Base-by-base conservation (phyloP, 805 yeast species). In the Candida rishiriensis region DNA sequence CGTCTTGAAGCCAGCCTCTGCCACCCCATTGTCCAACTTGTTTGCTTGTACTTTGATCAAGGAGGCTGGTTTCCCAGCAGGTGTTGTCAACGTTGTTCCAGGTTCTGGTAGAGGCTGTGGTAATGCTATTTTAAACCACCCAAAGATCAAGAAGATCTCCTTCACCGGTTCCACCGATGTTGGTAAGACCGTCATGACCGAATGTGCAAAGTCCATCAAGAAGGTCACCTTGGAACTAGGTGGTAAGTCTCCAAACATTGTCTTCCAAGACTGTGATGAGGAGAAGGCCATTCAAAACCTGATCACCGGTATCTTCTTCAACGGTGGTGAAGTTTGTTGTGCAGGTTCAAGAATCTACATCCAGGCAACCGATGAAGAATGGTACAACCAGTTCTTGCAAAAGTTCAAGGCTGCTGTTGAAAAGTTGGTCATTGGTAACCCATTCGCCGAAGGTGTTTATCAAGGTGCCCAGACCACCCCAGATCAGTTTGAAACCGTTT, bases 111-210 rank as follows among this genome's bases (percentile, higher is more conserved):
- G 79, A 63, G 81, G 76, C 59, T 85, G 91, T 42, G 97, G 97
- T 66, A 79, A 79, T 50, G 85, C 88, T 36, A 76, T 90, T 52
- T 75, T 91, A 40, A 67, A 73, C 46, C 97, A 90, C 69, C 83
- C 82, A 57, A 80, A 76, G 64, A 81, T 90, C 58, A 86, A 86
- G 72, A 90, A 90, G 76, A 76, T 90, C 61, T 95, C 97, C 11
- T 90, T 90, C 71, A 90, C 97, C 45, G 97, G 97, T 55, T 89
- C 97, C 33, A 90, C 97, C 43, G 88, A 84, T 38, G 83, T 88
- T 50, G 90, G 90, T 59, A 79, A 84, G 64, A 75, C 73, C 54
- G 85, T 87, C 59, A 83, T 84, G 80, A 74, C 73, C 52, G 70
- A 75, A 50, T 87, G 88, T 56, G 88, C 89, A 45, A 77, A 77